Percentiles rank a stretch among this genome's conserved stretches.
phyloP scores from a whole-genome alignment of 306 rosid species.

The Citrullus colocynthis region DNA sequence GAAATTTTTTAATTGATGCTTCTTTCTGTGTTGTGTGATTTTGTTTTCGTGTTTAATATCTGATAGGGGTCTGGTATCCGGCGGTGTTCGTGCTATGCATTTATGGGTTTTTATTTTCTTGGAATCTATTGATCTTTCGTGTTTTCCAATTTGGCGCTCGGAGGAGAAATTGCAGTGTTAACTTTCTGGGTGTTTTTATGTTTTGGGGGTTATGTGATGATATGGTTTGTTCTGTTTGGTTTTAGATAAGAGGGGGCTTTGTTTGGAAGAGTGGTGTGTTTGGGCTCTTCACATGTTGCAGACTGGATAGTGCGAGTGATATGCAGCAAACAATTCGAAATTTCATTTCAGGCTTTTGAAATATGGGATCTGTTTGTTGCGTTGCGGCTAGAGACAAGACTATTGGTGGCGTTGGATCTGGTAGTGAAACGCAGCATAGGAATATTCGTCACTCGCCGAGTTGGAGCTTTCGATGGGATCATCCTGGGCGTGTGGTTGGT shows the following conservation, averaged over 20 bases:
- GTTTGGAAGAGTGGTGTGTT: neutral
- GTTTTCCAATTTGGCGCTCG: neutral
- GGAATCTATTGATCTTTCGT: neutral
- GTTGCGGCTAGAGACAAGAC: slow-evolving; percentile 50
- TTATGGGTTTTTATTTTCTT: neutral
- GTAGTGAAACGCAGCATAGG: slow-evolving; percentile 28
- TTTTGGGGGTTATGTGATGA: neutral
- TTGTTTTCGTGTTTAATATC: neutral
- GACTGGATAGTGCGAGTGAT: neutral
- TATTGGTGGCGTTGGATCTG: slow-evolving; percentile 23
- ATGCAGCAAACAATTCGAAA: neutral
- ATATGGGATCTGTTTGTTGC: slow-evolving; percentile 51
- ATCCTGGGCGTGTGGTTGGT: slow-evolving; percentile 45
- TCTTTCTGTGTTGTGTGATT: neutral
- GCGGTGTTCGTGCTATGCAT: neutral
- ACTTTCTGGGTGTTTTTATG: neutral
- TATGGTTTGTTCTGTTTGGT: neutral
- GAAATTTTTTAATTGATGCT: neutral
- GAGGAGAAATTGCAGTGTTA: neutral
- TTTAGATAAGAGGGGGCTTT: neutral
- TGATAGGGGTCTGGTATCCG: neutral
- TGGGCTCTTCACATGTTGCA: neutral
- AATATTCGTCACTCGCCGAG: slow-evolving; percentile 39
- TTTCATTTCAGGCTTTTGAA: slow-evolving; percentile 4
- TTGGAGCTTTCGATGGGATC: slow-evolving; percentile 62